A percentile compares a stretch with the other conserved stretches of the same genome.
Conservation (phyloP, 148 eudicot genomes). For the Rhododendron henanense region DNA sequence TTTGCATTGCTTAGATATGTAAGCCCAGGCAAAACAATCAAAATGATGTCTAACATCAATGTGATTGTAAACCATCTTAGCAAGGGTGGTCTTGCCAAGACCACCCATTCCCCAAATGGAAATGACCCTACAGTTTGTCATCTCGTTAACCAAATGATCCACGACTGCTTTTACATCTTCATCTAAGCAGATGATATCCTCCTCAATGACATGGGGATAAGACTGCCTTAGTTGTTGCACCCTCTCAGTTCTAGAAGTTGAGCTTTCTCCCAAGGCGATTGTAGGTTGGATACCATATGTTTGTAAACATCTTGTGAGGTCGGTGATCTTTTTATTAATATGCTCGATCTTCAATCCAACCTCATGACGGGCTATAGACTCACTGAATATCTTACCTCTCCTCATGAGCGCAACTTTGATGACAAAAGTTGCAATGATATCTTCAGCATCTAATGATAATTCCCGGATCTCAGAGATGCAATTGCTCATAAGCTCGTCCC, state of each 20-base stretch:
- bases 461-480: slow-evolving; percentile 10
- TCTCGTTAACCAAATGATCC: neutral
- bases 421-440: slow-evolving; percentile 12
- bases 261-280: neutral
- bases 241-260: neutral
- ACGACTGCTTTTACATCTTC: neutral
- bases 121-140: neutral
- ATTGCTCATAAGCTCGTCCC: neutral
- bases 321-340: neutral
- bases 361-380: neutral
- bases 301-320: neutral
- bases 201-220: neutral
- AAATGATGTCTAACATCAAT: slow-evolving; percentile 2
- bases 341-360: neutral
- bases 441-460: slow-evolving; percentile 21
- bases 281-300: neutral
- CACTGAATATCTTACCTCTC: neutral
- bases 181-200: neutral
- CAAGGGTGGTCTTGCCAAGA: slow-evolving; percentile 22
- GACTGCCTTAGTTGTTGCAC: neutral
- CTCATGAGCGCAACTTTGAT: neutral
- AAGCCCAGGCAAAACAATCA: slow-evolving; percentile 18
- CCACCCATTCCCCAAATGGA: slow-evolving; percentile 22
- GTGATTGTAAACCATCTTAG: slow-evolving; percentile 13
- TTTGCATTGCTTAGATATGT: slow-evolving; percentile 21